phyloP scores from a whole-genome alignment of 768 basidiomycete genomes.

The Suillus paluster region DNA sequence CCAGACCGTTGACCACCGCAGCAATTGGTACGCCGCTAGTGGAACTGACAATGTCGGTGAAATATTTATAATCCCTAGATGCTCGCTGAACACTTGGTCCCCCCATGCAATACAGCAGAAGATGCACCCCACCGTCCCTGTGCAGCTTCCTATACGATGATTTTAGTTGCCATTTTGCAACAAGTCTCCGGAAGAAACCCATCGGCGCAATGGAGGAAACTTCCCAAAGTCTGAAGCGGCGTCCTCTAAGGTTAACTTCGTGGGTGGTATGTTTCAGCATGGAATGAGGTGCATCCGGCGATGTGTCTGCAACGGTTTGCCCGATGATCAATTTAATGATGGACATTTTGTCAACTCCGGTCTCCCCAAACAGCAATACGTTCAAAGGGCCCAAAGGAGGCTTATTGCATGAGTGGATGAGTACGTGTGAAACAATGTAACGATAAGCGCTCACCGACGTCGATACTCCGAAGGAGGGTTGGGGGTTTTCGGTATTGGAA shows the following conservation, averaged over 20 bases:
- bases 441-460: too few species aligned
- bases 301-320: constrained; percentile 33
- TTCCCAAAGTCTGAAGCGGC: constrained; percentile 36
- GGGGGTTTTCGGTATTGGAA: too few species aligned
- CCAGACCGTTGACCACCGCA: constrained; percentile 45
- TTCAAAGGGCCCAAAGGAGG: background rate
- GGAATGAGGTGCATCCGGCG: constrained; percentile 39
- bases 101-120: constrained; percentile 39
- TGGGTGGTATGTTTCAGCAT: constrained; percentile 37
- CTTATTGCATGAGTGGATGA: background rate
- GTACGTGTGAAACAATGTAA: background rate
- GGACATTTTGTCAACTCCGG: background rate
- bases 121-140: constrained; percentile 32
- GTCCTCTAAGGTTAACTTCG: constrained; percentile 23
- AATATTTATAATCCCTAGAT: constrained; percentile 38
- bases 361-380: background rate
- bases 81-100: constrained; percentile 26
- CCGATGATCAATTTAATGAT: constrained; percentile 23
- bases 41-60: constrained; percentile 12
- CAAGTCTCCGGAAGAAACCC: constrained; percentile 23
- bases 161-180: constrained; percentile 25
- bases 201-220: constrained; percentile 32
- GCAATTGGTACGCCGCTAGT: constrained; percentile 36
- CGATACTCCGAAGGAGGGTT: too few species aligned
- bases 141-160: constrained; percentile 33